phyloP scores from a whole-genome alignment of 148 eudicot species.

The Polygonum maritimum region DNA sequence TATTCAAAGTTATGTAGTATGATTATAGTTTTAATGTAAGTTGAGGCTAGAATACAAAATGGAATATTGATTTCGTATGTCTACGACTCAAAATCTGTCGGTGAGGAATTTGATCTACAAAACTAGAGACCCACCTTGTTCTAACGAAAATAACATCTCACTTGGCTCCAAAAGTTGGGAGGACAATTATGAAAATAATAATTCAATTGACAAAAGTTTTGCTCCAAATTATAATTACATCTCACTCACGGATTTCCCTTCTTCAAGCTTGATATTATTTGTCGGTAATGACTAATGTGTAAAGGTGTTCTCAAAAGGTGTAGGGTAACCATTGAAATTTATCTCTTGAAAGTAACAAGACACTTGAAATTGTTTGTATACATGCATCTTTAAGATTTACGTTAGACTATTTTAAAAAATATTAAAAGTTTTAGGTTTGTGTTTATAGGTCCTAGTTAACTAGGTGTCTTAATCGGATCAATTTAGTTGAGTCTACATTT shows the following conservation, averaged over 20 bases:
- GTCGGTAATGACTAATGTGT: background rate
- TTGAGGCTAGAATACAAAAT: background rate
- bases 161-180: background rate
- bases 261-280: background rate
- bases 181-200: background rate
- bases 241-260: background rate
- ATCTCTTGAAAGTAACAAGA: background rate
- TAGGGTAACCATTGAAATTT: background rate
- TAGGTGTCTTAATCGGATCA: too few species aligned
- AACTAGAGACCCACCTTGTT: background rate
- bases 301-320: background rate
- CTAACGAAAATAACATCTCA: background rate
- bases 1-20: background rate
- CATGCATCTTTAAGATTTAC: too few species aligned
- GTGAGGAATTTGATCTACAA: background rate
- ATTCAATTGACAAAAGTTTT: background rate
- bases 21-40: background rate
- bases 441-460: too few species aligned
- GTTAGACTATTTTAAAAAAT: too few species aligned
- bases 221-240: background rate
- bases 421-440: too few species aligned
- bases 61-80: background rate
- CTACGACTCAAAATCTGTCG: background rate
- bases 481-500: too few species aligned
- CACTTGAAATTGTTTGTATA: background rate